phyloP scores from a whole-genome alignment of 1,284 basidiomycete species.

The Singerocomus inundabilis region DNA sequence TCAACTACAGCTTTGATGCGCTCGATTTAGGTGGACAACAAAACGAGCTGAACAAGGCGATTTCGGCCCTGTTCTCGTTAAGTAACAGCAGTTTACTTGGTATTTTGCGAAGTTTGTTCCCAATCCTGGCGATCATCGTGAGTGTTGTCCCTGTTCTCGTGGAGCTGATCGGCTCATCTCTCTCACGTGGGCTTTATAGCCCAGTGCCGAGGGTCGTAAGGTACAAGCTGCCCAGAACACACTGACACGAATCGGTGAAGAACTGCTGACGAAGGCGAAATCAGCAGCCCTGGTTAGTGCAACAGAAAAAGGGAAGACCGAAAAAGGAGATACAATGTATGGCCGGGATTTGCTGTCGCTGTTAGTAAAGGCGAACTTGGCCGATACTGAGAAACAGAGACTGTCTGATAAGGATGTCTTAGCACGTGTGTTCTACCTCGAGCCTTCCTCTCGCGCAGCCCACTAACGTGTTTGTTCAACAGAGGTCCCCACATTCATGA shows the following conservation, averaged over 20 bases:
- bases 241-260: slow-evolving; percentile 40
- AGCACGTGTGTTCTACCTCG: slow-evolving; percentile 51
- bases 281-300: slow-evolving; percentile 28
- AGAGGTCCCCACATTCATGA: slow-evolving; percentile 41
- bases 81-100: slow-evolving; percentile 27
- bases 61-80: slow-evolving; percentile 42
- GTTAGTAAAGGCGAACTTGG: slow-evolving; percentile 64
- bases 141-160: not conserved
- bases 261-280: slow-evolving; percentile 48
- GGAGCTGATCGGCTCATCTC: not conserved
- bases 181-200: slow-evolving; percentile 14
- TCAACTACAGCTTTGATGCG: slow-evolving; percentile 65
- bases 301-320: slow-evolving; percentile 17
- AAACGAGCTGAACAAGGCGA: slow-evolving; percentile 52
- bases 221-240: slow-evolving; percentile 16
- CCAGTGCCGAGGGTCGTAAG: slow-evolving; percentile 4
- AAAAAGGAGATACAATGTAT: slow-evolving; percentile 33
- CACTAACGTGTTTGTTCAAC: not conserved
- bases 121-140: slow-evolving; percentile 39
- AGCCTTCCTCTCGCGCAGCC: not conserved
- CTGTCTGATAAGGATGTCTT: slow-evolving; percentile 73
- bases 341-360: slow-evolving; percentile 52
- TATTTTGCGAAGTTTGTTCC: slow-evolving; percentile 39
- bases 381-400: slow-evolving; percentile 55
- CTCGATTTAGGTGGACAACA: slow-evolving; percentile 36